A percentile compares a stretch with the other conserved stretches of the same genome.
Conservation (phyloP, 2,329 filamentous ascomycete species). For the Diplodia scrobiculata region DNA sequence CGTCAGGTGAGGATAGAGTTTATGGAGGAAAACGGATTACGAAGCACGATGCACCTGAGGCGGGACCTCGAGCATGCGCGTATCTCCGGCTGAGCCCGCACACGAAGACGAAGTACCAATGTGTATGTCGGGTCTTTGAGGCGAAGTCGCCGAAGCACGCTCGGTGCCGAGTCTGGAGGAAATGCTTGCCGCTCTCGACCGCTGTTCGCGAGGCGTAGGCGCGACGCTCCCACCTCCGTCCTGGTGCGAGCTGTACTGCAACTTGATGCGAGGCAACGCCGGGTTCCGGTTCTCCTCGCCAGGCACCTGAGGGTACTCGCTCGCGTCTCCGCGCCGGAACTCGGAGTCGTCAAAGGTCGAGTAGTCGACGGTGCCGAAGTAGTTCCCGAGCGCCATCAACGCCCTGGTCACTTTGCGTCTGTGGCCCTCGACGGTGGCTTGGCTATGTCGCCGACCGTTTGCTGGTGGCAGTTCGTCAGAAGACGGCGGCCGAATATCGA, state of each 20-base stretch:
- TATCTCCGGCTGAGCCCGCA: too few species aligned
- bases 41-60: too few species aligned
- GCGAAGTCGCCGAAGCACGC: too few species aligned
- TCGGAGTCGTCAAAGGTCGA: background rate
- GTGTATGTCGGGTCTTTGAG: too few species aligned
- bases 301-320: background rate
- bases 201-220: too few species aligned
- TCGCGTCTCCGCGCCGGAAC: background rate
- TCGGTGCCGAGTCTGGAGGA: too few species aligned
- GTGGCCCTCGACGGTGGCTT: background rate
- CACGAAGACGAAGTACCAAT: too few species aligned
- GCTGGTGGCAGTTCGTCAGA: too few species aligned
- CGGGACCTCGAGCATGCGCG: too few species aligned
- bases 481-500: background rate
- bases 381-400: background rate
- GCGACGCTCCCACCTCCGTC: background rate
- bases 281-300: background rate
- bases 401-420: background rate
- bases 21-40: too few species aligned
- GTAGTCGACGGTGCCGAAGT: background rate
- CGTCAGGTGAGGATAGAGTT: too few species aligned
- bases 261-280: background rate
- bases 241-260: too few species aligned
- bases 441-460: background rate
- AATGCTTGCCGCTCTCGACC: background rate